Base-by-base conservation (phyloP, 108 stramenopile genomes). In the Discostella pseudostelligera region DNA sequence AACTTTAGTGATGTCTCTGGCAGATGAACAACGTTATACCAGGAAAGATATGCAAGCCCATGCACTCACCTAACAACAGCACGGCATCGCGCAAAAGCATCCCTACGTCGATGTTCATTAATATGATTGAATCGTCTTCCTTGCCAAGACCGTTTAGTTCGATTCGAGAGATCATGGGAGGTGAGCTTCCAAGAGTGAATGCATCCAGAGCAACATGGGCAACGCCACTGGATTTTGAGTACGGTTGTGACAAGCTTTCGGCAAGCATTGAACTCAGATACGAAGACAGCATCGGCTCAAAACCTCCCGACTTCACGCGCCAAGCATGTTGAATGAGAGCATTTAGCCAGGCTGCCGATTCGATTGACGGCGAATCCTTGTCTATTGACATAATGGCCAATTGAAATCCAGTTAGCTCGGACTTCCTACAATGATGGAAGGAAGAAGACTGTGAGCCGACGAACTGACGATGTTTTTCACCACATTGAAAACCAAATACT, bases 281-380 rank as follows among this genome's bases (percentile, higher is more conserved):
- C 8, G 51, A 55, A 25, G 76, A 64, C 14, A 78, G 22, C 10
- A 60, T 45, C 2, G 76, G 69, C 36, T 78, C 76, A 26, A 78
- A 53, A 0, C 76, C 76, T 14, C 76, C 76, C 13, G 59, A 44
- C 26, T 54, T 25, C 13, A 78, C 59, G 10, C 69, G 67, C 78
- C 78, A 79, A 46, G 74, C 22, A 32, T 7, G 54, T 19, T 42
- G 12, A 9, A 79, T 20, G 0, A 79, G 50, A 0, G 62, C 13
- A 56, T 79, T 79, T 20, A 79, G 36, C 78, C 78, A 79, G 50
- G 65, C 61, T 14, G 69, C 72, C n/a, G 68, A 69, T 11, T 78
- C 72, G 40, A 9, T 36, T 21, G 69, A 44, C 19, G 39, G 12
- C 0, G 43, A 51, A 26, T 48, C 69, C 44, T 42, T n/a, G 10